Percentiles rank a stretch among this genome's conserved stretches.
Evolutionary conservation across 495 filamentous ascomycete genomes (phyloP).

Genomic region (Penicillium odoratum): DNA sequence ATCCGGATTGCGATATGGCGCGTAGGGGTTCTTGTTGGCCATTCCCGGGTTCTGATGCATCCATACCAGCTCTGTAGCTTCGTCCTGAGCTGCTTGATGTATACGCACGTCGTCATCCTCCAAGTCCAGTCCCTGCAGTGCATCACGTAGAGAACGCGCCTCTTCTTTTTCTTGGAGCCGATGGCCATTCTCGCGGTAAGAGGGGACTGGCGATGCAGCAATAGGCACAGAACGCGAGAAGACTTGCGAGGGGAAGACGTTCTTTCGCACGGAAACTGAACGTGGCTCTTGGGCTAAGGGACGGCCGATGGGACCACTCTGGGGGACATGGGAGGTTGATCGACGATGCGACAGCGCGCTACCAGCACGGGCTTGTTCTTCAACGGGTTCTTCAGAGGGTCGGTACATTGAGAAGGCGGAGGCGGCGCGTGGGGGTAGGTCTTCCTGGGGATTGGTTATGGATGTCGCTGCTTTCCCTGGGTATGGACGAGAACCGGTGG

Average conservation of each 20-base stretch:
- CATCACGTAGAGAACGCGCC: constrained; percentile 70
- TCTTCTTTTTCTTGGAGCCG: constrained; percentile 89
- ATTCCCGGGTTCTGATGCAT: constrained; percentile 71
- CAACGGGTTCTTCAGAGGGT: constrained; percentile 16
- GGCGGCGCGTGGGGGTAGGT: constrained; percentile 44
- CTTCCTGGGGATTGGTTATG: constrained; percentile 37
- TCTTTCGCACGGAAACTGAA: constrained; percentile 37
- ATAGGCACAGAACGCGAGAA: constrained; percentile 24
- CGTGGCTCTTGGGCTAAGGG: constrained; percentile 48
- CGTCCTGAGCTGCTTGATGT: constrained; percentile 75
- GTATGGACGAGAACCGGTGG: constrained; percentile 76
- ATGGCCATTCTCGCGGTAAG: constrained; percentile 77
- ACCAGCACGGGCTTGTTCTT: constrained; percentile 42
- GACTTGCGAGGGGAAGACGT: constrained; percentile 43
- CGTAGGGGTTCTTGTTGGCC: constrained; percentile 53
- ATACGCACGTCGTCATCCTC: constrained; percentile 71
- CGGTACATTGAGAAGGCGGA: constrained; percentile 47
- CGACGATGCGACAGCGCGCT: constrained; percentile 55
- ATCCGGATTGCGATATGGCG: constrained; percentile 57
- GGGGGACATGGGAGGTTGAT: constrained; percentile 35
- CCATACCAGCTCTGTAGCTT: constrained; percentile 86
- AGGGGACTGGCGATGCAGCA: constrained; percentile 49
- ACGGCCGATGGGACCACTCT: constrained; percentile 37
- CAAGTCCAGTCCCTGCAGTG: constrained; percentile 77
- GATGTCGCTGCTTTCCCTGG: constrained; percentile 44